phyloP scores from a whole-genome alignment of 108 stramenopile genomes.

The Nannochloropsis salina region DNA sequence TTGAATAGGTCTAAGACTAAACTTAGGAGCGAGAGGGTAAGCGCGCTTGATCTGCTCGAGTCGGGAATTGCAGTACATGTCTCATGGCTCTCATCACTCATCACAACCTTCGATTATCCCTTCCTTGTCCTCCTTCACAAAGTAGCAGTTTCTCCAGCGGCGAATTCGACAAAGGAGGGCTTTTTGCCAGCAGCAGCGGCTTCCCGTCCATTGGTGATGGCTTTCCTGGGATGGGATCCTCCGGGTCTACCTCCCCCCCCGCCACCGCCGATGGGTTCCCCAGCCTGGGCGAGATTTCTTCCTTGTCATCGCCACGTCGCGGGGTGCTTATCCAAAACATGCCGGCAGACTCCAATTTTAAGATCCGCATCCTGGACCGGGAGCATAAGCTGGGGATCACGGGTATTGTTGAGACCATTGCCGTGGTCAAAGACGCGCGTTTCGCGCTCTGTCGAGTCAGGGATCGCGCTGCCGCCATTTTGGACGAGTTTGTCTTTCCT shows the following conservation, averaged over 20 bases:
- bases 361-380: constrained; percentile 4
- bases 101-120: neutral
- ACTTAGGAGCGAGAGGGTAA: neutral
- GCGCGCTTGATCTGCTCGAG: neutral
- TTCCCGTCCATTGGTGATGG: neutral
- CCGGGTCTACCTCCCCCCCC: neutral
- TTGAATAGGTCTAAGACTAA: neutral
- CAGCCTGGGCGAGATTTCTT: neutral
- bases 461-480: neutral
- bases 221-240: neutral
- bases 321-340: constrained; percentile 17
- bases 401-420: neutral
- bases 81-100: no score
- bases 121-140: neutral
- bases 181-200: constrained; percentile 1
- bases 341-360: neutral
- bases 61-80: no score
- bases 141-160: neutral
- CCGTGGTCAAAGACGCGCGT: neutral
- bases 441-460: neutral
- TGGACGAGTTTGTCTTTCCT: constrained; percentile 20
- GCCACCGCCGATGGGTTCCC: neutral
- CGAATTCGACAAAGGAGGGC: neutral
- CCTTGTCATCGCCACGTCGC: neutral
- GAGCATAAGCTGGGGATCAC: neutral